Evolutionary conservation across 2,329 filamentous ascomycete genomes (phyloP).

Genomic region (Zymoseptoria brevis): DNA sequence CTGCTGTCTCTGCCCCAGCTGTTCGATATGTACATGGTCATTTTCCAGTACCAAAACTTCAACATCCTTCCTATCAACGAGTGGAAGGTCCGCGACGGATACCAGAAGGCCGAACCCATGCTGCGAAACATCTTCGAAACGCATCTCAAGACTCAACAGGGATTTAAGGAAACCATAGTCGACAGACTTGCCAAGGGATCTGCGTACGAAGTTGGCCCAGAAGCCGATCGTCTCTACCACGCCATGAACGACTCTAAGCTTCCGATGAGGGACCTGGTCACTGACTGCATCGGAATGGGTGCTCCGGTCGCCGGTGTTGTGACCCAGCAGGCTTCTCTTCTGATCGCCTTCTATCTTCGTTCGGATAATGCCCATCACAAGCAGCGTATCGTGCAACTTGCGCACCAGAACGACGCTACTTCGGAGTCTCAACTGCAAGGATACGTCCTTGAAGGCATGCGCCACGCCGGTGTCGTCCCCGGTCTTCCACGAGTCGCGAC

Average conservation of each 20-base stretch:
- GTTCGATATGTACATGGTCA: constrained; percentile 38
- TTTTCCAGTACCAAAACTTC: constrained; percentile 47
- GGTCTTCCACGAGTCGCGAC: constrained; percentile 46
- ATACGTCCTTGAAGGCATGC: constrained; percentile 50
- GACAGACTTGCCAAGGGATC: constrained; percentile 44
- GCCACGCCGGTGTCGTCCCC: constrained; percentile 45
- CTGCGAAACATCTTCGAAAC: constrained; percentile 37
- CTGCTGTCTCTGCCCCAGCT: constrained; percentile 40
- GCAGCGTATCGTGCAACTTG: constrained; percentile 43
- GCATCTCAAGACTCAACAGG: constrained; percentile 41
- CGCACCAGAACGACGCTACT: constrained; percentile 36
- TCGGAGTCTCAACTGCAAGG: constrained; percentile 44
- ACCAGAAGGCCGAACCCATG: constrained; percentile 32
- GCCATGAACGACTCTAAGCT: constrained; percentile 40
- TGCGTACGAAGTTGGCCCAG: constrained; percentile 42
- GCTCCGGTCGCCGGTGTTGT: constrained; percentile 45
- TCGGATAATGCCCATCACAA: constrained; percentile 45
- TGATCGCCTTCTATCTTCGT: constrained; percentile 47
- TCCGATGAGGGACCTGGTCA: constrained; percentile 42
- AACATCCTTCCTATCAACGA: constrained; percentile 44
- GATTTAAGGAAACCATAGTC: constrained; percentile 36
- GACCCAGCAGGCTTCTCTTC: constrained; percentile 46
- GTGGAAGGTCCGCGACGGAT: constrained; percentile 42
- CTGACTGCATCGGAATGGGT: constrained; percentile 44
- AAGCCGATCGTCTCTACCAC: constrained; percentile 47